Conservation (phyloP, 2,329 filamentous ascomycete genomes). For the Neoascochyta sp. region DNA sequence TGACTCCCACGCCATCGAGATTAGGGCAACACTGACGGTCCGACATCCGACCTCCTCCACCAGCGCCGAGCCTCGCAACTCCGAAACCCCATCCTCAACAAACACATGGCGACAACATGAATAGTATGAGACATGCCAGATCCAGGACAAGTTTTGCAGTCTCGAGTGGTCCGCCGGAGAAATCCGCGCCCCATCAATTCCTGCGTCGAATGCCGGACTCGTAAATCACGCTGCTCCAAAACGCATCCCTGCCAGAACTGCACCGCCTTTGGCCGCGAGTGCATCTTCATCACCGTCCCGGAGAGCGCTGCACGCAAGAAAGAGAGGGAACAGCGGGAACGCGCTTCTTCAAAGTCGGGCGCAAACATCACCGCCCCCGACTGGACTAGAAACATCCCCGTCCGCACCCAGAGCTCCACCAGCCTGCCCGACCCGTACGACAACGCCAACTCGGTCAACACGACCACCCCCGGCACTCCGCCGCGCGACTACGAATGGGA, state of each 20-base stretch:
- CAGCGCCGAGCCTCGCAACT: too few species aligned
- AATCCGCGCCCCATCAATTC: constrained; percentile 41
- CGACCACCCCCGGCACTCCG: constrained; percentile 36
- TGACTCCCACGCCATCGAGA: too few species aligned
- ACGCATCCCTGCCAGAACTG: constrained; percentile 41
- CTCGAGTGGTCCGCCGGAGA: constrained; percentile 37
- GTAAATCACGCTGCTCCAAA: constrained; percentile 39
- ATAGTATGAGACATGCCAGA: constrained; percentile 35
- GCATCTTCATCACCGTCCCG: constrained; percentile 39
- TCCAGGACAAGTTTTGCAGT: constrained; percentile 36
- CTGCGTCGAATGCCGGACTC: constrained; percentile 39
- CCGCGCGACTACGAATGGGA: constrained; percentile 41
- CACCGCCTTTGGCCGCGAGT: constrained; percentile 39
- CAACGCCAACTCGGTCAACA: constrained; percentile 29
- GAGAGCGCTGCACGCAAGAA: constrained; percentile 38
- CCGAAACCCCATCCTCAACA: constrained; percentile 11
- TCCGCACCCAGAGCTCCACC: constrained; percentile 27
- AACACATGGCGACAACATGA: constrained; percentile 33
- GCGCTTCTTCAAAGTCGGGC: constrained; percentile 25
- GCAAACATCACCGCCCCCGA: constrained; percentile 26
- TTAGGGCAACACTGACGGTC: too few species aligned
- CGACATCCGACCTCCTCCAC: too few species aligned
- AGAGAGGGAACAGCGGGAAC: constrained; percentile 30
- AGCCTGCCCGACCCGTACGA: constrained; percentile 22
- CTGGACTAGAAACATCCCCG: constrained; percentile 38